phyloP scores from a whole-genome alignment of 257 asterid species.

The Paraleonurus japonicus region DNA sequence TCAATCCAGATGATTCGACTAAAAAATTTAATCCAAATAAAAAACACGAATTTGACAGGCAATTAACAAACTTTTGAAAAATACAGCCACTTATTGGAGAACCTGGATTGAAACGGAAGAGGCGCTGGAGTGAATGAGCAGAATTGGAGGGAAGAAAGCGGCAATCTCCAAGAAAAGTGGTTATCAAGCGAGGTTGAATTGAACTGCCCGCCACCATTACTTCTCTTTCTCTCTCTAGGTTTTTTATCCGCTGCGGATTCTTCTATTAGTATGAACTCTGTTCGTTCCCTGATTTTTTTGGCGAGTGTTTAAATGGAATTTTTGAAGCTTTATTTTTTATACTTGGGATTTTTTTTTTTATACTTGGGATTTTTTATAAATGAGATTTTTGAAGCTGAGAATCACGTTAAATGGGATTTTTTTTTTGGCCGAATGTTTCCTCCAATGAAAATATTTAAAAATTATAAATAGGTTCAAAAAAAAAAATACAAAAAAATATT shows the following conservation, averaged over 20 bases:
- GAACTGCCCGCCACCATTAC: constrained; percentile 48
- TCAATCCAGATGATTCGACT: background rate
- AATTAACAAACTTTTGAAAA: background rate
- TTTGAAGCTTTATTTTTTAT: too few species aligned
- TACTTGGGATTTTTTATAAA: too few species aligned
- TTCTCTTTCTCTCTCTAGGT: constrained; percentile 6
- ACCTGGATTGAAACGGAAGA: constrained; percentile 59
- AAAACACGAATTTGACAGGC: background rate
- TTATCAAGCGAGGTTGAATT: constrained; percentile 65
- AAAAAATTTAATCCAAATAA: background rate
- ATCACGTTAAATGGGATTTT: too few species aligned
- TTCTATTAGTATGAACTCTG: background rate
- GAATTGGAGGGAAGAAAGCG: constrained; percentile 46
- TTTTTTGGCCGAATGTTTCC: too few species aligned
- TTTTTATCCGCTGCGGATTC: constrained; percentile 32
- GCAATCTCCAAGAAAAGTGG: constrained; percentile 61
- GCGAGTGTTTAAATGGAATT: background rate
- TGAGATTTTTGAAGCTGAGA: too few species aligned
- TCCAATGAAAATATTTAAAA: too few species aligned
- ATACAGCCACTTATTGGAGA: background rate
- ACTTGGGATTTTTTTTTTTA: too few species aligned
- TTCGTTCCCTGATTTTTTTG: background rate
- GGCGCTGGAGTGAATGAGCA: constrained; percentile 40
- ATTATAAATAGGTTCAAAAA: too few species aligned
- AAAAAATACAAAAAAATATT: too few species aligned